Evolutionary conservation across 1,284 basidiomycete genomes (phyloP).

Genomic region (Fereydounia khargensis): DNA sequence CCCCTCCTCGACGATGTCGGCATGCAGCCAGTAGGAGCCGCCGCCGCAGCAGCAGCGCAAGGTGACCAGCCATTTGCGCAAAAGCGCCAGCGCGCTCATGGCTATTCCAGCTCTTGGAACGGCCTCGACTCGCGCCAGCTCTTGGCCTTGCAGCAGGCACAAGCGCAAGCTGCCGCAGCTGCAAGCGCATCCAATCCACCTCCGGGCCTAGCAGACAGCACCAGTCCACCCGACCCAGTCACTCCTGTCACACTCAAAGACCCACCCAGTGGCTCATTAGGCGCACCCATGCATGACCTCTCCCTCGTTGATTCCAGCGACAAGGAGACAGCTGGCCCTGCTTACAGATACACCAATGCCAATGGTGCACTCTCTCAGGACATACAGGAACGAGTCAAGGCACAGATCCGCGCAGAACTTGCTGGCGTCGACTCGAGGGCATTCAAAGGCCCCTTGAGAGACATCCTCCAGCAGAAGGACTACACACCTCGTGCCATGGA

Average conservation of each 20-base stretch:
- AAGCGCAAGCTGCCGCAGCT: slow-evolving; percentile 11
- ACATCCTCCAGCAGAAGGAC: slow-evolving; percentile 33
- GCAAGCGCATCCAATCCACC: slow-evolving; percentile 9
- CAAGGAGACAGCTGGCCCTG: no score
- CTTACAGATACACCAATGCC: no score
- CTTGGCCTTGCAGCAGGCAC: background rate
- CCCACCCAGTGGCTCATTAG: slow-evolving; percentile 29
- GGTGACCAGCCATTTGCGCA: slow-evolving; percentile 13
- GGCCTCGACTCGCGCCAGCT: background rate
- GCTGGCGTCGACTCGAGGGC: slow-evolving; percentile 41
- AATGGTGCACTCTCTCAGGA: slow-evolving; percentile 6
- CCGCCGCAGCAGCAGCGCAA: slow-evolving; percentile 6
- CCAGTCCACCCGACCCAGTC: slow-evolving; percentile 8
- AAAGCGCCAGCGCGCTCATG: slow-evolving; percentile 32
- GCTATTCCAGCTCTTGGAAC: slow-evolving; percentile 7
- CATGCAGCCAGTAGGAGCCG: no score
- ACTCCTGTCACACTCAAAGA: no score
- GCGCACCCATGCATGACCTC: slow-evolving; percentile 31
- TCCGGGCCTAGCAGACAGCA: slow-evolving; percentile 9
- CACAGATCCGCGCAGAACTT: slow-evolving; percentile 35
- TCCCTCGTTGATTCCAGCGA: slow-evolving; percentile 26
- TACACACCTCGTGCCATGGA: slow-evolving; percentile 15
- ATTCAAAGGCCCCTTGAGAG: slow-evolving; percentile 39
- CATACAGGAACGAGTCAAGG: slow-evolving; percentile 27
- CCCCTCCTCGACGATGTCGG: slow-evolving; percentile 31